These are phyloP conservation scores for Thelephora terrestris DNA, from an alignment of 1,284 basidiomycete species.

Conservation along the genomic window DNA sequence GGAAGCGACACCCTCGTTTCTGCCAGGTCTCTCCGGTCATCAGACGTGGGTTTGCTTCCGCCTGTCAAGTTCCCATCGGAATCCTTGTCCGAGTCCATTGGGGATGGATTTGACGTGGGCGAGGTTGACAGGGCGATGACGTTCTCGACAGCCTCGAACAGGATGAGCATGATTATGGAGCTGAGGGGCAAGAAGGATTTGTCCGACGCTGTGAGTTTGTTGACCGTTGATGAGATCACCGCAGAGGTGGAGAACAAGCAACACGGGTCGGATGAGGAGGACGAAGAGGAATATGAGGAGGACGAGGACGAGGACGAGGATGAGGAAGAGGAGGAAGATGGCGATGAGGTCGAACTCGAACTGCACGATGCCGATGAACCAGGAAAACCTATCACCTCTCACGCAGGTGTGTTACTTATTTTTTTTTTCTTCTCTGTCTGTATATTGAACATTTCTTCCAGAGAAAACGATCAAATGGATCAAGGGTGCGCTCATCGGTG, in stretches of 20 bases:
- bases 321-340: conserved; percentile 31
- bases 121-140: conserved; percentile 32
- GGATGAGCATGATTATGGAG: conserved; percentile 73
- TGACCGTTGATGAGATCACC: conserved; percentile 97
- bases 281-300: conserved; percentile 22
- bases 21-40: conserved; percentile 14
- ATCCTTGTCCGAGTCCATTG: conserved; percentile 68
- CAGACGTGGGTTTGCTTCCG: conserved; percentile 57
- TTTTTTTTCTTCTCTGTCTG: conserved; percentile 2
- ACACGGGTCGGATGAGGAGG: conserved; percentile 19
- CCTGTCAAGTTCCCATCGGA: conserved; percentile 74
- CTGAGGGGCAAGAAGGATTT: conserved; percentile 71
- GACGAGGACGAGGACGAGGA: conserved; percentile 37
- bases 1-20: conserved; percentile 1
- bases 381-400: conserved; percentile 50
- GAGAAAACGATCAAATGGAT: conserved; percentile 89
- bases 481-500: conserved; percentile 95
- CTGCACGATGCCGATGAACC: conserved; percentile 39
- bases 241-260: conserved; percentile 83
- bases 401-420: conserved; percentile 38
- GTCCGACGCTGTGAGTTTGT: conserved; percentile 82
- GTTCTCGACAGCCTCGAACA: conserved; percentile 43
- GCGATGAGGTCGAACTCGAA: conserved; percentile 38
- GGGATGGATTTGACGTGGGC: conserved; percentile 20
- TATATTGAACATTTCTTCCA: conserved; percentile 17